Base-by-base conservation (phyloP, 208 protist genomes). In the Crithidia expoeki region DNA sequence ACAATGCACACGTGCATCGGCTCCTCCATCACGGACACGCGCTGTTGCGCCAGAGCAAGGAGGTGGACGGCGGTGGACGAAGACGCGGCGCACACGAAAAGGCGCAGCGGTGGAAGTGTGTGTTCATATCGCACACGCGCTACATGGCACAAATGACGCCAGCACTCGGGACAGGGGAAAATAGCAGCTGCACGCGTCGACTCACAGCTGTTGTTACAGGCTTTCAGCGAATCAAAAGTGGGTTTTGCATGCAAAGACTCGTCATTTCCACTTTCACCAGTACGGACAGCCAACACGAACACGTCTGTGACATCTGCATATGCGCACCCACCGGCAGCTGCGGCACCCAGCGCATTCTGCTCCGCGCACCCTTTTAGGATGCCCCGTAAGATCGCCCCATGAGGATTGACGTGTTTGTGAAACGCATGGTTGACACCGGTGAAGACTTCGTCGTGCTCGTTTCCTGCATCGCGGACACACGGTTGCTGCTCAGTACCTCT, bases 341-440 rank as follows among this genome's bases (percentile, higher is more conserved):
- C 80, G 1, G 84, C 81, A 2, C 92, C 92, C 32, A 96, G 79
- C 17, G 87, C 85, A 70, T 96, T 96, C 65, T 96, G 92, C 82
- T 96, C 92, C 10, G 92, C 92, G 58, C 92, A 96, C 4, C 92
- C 92, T 49, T 86, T 90, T 56, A 96, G 75, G 38, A 96, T 88
- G 5, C 92, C 92, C 0, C 74, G 81, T 6, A 94, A 72, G 27
- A 71, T 81, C 4, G 76, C 68, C 23, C 60, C 74, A 14, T 50
- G 53, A 4, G 64, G 53, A 72, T 94, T 96, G 25, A 90, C 69
- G 28, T 77, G 42, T 34, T 77, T 68, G 73, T 96, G 88, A 28
- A 89, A 69, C 0, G 88, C 85, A 56, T 93, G 76, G 68, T 96
- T 96, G 25, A 96, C 83, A 5, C 91, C 91, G 5, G 81, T 88